Evolutionary conservation across 1,284 basidiomycete genomes (phyloP).

Genomic region (Vanrija humicola): DNA sequence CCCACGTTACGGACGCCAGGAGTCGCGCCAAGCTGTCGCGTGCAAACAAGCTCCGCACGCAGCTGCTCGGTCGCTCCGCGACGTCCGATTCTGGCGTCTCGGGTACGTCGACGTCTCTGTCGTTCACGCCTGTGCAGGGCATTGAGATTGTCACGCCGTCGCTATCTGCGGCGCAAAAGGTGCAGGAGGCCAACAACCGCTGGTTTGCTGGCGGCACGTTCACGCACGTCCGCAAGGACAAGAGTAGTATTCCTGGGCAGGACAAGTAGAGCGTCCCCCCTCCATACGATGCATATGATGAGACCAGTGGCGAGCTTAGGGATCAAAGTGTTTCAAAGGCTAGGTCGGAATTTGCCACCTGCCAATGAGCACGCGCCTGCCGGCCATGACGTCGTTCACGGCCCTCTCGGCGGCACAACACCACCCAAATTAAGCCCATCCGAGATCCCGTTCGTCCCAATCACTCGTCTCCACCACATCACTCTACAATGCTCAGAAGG

Average conservation of each 20-base stretch:
- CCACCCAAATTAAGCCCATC: too few species aligned
- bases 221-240: conserved; percentile 49
- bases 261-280: background rate
- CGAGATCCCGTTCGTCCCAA: too few species aligned
- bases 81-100: conserved; percentile 52
- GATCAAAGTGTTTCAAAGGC: too few species aligned
- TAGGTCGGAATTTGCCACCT: too few species aligned
- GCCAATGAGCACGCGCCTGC: too few species aligned
- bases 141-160: conserved; percentile 81
- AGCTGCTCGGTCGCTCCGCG: conserved; percentile 69
- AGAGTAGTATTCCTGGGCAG: conserved; percentile 43
- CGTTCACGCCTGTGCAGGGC: conserved; percentile 96
- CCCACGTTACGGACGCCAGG: conserved; percentile 76
- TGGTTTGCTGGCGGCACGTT: conserved; percentile 87
- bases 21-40: conserved; percentile 94
- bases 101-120: conserved; percentile 85
- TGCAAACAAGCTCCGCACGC: conserved; percentile 84
- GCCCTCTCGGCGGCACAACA: too few species aligned
- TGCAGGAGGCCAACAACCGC: conserved; percentile 86
- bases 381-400: too few species aligned
- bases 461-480: too few species aligned
- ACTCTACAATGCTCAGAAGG: too few species aligned
- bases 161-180: conserved; percentile 65
- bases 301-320: too few species aligned
- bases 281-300: too few species aligned